Evolutionary conservation across 345 rosid genomes (phyloP).

Genomic region (Geranium rotundifolium): DNA sequence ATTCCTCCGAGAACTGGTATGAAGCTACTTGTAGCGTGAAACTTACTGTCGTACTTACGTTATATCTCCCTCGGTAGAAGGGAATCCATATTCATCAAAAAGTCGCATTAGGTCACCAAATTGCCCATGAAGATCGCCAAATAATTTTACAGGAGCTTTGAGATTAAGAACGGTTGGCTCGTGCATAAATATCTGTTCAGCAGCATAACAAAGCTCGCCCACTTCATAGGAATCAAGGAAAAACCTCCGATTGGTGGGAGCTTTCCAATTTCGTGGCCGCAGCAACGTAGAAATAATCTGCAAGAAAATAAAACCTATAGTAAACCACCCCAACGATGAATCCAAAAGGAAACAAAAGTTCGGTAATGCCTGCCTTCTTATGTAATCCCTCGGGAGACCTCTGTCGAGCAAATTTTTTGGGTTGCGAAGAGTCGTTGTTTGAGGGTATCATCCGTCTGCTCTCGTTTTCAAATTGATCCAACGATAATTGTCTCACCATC

Average conservation of each 20-base stretch:
- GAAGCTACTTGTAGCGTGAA: neutral
- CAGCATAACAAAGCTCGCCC: slow-evolving; percentile 97
- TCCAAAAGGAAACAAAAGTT: neutral
- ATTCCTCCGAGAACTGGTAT: neutral
- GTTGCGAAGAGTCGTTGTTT: slow-evolving; percentile 56
- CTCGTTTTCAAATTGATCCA: slow-evolving; percentile 97
- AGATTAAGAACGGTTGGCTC: slow-evolving; percentile 93
- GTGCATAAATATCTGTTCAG: slow-evolving; percentile 94
- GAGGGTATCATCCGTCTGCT: slow-evolving; percentile 90
- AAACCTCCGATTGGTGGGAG: slow-evolving; percentile 87
- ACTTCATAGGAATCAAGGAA: slow-evolving; percentile 96
- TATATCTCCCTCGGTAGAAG: slow-evolving; percentile 96
- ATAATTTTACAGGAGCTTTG: slow-evolving; percentile 89
- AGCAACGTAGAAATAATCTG: slow-evolving; percentile 86
- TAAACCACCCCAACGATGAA: neutral
- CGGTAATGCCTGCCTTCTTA: slow-evolving; percentile 53
- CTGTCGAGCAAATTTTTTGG: slow-evolving; percentile 71
- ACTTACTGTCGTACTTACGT: slow-evolving; percentile 48
- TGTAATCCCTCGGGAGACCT: slow-evolving; percentile 93
- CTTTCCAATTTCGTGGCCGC: slow-evolving; percentile 94
- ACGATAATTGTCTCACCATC: slow-evolving; percentile 88
- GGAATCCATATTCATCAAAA: slow-evolving; percentile 96
- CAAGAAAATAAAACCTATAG: slow-evolving; percentile 17
- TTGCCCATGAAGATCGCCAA: slow-evolving; percentile 99
- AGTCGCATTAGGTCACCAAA: slow-evolving; percentile 95